Evolutionary conservation across 345 rosid genomes (phyloP).

Genomic region (Psidium guajava): DNA sequence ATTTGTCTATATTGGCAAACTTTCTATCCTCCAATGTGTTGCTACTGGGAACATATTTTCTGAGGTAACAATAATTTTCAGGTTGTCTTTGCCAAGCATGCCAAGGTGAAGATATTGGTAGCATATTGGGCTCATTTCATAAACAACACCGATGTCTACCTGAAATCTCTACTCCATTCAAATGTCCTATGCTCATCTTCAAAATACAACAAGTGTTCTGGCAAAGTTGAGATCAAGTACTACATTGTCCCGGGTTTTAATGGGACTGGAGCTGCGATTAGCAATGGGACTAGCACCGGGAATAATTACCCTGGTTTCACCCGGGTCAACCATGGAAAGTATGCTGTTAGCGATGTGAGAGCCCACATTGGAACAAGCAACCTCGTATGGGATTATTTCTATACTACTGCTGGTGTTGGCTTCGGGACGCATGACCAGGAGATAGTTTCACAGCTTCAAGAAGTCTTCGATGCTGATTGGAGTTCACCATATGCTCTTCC

Average conservation of each 20-base stretch:
- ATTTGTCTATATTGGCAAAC: not conserved
- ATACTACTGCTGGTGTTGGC: conserved; percentile 69
- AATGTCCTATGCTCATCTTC: conserved; percentile 71
- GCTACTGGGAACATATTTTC: not conserved
- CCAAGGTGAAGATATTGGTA: conserved; percentile 66
- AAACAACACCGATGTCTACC: conserved; percentile 47
- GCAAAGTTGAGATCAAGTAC: conserved; percentile 70
- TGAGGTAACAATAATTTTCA: not conserved
- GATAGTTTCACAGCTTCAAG: conserved; percentile 64
- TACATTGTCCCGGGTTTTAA: conserved; percentile 72
- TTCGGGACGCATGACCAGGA: conserved; percentile 54
- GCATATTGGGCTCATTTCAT: conserved; percentile 70
- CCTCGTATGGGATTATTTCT: conserved; percentile 86
- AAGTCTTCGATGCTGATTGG: conserved; percentile 80
- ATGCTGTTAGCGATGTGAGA: conserved; percentile 53
- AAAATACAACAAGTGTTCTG: conserved; percentile 43
- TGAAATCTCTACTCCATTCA: conserved; percentile 59
- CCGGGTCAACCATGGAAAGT: conserved; percentile 77
- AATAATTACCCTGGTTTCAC: conserved; percentile 58
- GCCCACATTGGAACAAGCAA: conserved; percentile 85
- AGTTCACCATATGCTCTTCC: conserved; percentile 63
- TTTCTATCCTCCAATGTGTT: not conserved
- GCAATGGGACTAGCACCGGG: conserved; percentile 36
- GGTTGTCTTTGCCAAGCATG: conserved; percentile 82
- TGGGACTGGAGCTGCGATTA: conserved; percentile 54